These are phyloP conservation scores for Erysimum cheiranthoides DNA, from an alignment of 345 rosid species.

Conservation along the genomic window DNA sequence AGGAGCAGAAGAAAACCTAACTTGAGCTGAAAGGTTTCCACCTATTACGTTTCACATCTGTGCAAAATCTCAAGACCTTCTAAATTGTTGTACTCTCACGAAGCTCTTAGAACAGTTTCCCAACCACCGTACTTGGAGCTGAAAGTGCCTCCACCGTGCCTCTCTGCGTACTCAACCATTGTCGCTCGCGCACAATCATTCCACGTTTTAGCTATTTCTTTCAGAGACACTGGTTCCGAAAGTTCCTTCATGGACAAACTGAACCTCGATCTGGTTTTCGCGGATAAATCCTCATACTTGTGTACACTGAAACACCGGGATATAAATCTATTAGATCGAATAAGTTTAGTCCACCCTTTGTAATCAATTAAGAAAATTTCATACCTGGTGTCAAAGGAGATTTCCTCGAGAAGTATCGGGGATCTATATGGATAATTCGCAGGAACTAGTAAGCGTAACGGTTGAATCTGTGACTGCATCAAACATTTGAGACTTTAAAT, in stretches of 20 bases:
- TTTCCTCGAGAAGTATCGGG: slow-evolving; percentile 62
- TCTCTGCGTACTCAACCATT: slow-evolving; percentile 57
- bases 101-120: slow-evolving; percentile 52
- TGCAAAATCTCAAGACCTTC: slow-evolving; percentile 5
- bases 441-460: slow-evolving; percentile 72
- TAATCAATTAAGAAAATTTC: neutral
- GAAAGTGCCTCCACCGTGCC: slow-evolving; percentile 71
- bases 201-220: slow-evolving; percentile 72
- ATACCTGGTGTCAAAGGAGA: slow-evolving; percentile 65
- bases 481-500: neutral
- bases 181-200: slow-evolving; percentile 62
- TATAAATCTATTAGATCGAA: neutral
- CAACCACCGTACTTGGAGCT: slow-evolving; percentile 74
- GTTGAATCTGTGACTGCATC: slow-evolving; percentile 76
- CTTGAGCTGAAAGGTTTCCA: slow-evolving; percentile 2
- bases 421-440: slow-evolving; percentile 70
- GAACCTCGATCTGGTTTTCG: slow-evolving; percentile 62
- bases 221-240: slow-evolving; percentile 65
- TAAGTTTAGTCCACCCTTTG: neutral
- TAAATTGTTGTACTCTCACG: neutral
- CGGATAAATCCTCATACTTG: slow-evolving; percentile 61
- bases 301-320: slow-evolving; percentile 46
- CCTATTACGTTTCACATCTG: neutral
- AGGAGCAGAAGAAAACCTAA: neutral
- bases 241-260: slow-evolving; percentile 53